A percentile compares a stretch with the other conserved stretches of the same genome.
These are phyloP conservation scores for Phytophthora podocarpi DNA, from an alignment of 352 stramenopile species.

Conservation along the genomic window DNA sequence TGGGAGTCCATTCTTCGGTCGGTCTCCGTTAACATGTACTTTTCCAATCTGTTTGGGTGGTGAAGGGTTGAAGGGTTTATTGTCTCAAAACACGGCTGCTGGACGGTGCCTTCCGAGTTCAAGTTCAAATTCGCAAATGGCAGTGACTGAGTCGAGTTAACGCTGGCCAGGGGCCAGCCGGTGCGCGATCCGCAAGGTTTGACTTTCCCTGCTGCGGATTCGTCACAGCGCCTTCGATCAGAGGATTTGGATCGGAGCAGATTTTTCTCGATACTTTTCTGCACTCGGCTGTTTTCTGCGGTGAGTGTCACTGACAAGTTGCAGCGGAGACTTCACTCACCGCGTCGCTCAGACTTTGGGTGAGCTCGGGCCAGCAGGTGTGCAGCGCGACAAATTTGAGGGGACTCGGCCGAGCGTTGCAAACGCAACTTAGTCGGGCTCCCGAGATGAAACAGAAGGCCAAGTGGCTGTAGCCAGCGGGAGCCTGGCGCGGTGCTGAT, in stretches of 20 bases:
- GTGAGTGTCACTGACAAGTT: constrained; percentile 28
- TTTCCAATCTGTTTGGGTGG: not conserved
- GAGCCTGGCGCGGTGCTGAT: constrained; percentile 21
- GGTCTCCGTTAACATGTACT: constrained; percentile 26
- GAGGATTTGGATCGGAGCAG: constrained; percentile 38
- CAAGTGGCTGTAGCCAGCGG: not conserved
- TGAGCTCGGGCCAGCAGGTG: constrained; percentile 26
- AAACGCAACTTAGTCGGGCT: constrained; percentile 11
- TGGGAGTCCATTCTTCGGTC: constrained; percentile 28
- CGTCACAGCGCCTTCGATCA: constrained; percentile 42
- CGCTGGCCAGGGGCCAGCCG: constrained; percentile 21
- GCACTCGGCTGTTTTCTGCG: constrained; percentile 33
- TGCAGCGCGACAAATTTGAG: constrained; percentile 36
- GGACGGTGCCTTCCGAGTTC: constrained; percentile 11
- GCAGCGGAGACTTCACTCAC: constrained; percentile 3
- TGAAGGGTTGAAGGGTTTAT: not conserved
- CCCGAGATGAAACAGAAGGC: constrained; percentile 13
- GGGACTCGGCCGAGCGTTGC: constrained; percentile 6
- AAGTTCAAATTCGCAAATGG: constrained; percentile 42
- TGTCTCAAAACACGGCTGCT: not conserved
- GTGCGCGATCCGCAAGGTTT: constrained; percentile 26
- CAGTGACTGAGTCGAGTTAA: constrained; percentile 27
- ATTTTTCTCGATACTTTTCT: constrained; percentile 36
- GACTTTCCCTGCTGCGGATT: constrained; percentile 37
- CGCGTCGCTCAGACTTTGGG: constrained; percentile 13